Evolutionary conservation across 495 filamentous ascomycete genomes (phyloP).

Genomic region (Terfezia boudieri): DNA sequence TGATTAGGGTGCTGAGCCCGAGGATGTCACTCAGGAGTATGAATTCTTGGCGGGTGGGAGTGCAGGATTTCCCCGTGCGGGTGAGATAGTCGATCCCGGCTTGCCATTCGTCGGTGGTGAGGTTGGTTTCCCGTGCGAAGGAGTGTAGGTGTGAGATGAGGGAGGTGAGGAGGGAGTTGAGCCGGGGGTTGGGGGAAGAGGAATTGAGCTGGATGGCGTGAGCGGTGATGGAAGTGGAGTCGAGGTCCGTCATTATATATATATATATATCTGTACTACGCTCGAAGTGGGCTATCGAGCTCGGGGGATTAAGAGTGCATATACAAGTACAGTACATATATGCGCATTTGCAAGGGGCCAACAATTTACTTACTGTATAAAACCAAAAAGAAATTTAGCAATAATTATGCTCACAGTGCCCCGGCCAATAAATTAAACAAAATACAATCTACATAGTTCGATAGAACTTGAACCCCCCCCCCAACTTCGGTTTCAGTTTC

Average conservation of each 20-base stretch:
- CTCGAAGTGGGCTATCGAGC: too few species aligned
- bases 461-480: too few species aligned
- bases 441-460: too few species aligned
- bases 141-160: constrained; percentile 64
- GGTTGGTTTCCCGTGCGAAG: constrained; percentile 58
- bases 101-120: constrained; percentile 68
- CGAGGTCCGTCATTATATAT: constrained; percentile 40
- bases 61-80: constrained; percentile 48
- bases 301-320: too few species aligned
- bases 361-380: too few species aligned
- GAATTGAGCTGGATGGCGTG: constrained; percentile 57
- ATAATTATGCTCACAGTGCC: too few species aligned
- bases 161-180: constrained; percentile 49
- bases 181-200: constrained; percentile 37
- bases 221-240: constrained; percentile 62
- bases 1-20: constrained; percentile 72
- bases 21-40: constrained; percentile 85
- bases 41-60: constrained; percentile 64
- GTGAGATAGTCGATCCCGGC: constrained; percentile 46
- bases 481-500: too few species aligned
- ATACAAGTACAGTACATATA: too few species aligned
- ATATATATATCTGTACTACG: constrained; percentile 1
- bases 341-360: too few species aligned
- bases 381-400: too few species aligned
- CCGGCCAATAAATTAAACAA: too few species aligned